Evolutionary conservation across 805 yeast species (phyloP), one percentile per base, ranked within the genome.

Genomic region (Saturnispora galanensis): DNA sequence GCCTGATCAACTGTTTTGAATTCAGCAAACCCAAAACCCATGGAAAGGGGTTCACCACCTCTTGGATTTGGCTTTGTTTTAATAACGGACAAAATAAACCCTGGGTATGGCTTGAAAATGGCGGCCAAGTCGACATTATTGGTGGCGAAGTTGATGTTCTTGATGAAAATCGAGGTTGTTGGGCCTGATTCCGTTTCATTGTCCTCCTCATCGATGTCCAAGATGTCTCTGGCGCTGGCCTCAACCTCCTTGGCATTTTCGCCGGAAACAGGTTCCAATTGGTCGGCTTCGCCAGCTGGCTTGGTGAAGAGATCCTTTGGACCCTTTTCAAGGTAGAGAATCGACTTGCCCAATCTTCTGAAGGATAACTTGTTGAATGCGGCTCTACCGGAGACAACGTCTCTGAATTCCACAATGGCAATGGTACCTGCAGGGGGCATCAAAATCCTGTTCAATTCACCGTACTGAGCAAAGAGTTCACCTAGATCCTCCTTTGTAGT

Each of bases 11-110:
- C 77, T 1, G 89, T 76, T 53, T 69, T 77, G 64, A 87, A 93
- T 64, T 93, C 98, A 11, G 77, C 96, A 66, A 93, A 93, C 1
- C 98, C 98, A 57, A 88, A 93, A 16, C 98, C 98, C 98, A 93
- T 93, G 55, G 96, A 87, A 48, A 79, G 71, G n/a, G 70, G 65
- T 46, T 74, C 74, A 10, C 80, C 82, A 48, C 77, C 74, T 63
- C 79, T 85, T 32, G 95, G 77, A 65, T 90, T 95, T 1, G 96
- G 89, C 60, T 89, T 90, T 26, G 83, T 83, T 58, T 86, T 86
- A 44, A 93, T 83, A 18, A 80, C 78, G 2, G 95, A 95, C 40
- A 81, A 71, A 11, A 82, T 76, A 60, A 84, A 93, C 0, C 97
- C 98, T 16, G 76, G 76, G 37, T 86, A 67, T 7, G 81, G 66